Conservation (phyloP, 2,329 filamentous ascomycete genomes). For the Fusarium bactridioides region DNA sequence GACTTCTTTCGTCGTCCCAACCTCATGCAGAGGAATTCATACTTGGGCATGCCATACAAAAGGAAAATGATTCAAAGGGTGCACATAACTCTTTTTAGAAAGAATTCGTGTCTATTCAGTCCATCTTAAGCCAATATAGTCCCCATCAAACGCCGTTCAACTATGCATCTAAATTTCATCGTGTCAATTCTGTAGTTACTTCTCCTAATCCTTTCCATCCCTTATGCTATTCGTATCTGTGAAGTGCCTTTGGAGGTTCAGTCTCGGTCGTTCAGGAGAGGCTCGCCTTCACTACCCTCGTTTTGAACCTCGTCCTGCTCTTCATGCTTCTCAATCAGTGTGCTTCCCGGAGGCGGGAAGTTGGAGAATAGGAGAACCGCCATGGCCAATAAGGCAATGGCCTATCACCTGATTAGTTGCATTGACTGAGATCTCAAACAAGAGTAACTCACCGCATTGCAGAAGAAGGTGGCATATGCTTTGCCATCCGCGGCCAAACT, state of each 20-base stretch:
- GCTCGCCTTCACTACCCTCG: neutral
- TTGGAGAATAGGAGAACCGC: slow-evolving; percentile 52
- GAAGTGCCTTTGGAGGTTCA: neutral
- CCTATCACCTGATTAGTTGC: slow-evolving; percentile 46
- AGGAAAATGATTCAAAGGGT: rapidly evolving
- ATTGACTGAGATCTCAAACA: rapidly evolving
- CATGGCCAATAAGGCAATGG: slow-evolving; percentile 58
- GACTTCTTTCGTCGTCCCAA: rapidly evolving
- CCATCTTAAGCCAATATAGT: too few relatives aligned
- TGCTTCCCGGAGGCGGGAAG: slow-evolving; percentile 52
- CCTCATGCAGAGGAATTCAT: neutral
- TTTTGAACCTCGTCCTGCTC: neutral
- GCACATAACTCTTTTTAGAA: neutral
- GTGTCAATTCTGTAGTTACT: neutral
- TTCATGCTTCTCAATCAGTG: slow-evolving; percentile 42
- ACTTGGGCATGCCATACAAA: rapidly evolving
- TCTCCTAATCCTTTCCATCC: rapidly evolving
- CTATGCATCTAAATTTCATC: neutral
- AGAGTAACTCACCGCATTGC: slow-evolving; percentile 63
- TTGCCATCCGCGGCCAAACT: slow-evolving; percentile 67
- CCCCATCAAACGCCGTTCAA: neutral
- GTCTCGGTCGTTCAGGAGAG: neutral
- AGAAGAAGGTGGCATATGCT: slow-evolving; percentile 70
- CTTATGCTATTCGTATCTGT: rapidly evolving
- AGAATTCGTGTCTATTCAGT: neutral